Percentiles rank a stretch among this genome's conserved stretches.
Conservation (phyloP, 176 grass and related monocot species). For the Saccharum officinarum region DNA sequence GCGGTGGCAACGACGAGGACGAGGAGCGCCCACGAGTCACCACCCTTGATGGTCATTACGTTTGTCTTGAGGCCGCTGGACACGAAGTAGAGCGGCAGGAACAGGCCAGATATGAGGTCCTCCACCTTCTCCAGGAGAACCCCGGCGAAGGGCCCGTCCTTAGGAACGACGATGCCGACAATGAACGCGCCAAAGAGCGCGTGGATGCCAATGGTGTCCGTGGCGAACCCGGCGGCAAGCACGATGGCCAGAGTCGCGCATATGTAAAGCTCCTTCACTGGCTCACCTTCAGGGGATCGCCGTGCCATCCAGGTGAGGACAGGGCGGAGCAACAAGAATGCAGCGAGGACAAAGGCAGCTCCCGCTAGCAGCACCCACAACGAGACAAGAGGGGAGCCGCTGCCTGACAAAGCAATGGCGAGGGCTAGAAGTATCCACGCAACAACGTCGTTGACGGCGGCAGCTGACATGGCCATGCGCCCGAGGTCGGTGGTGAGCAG, state of each 20-base stretch:
- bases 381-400: constrained; percentile 47
- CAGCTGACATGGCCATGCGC: constrained; percentile 70
- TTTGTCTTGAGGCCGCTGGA: constrained; percentile 78
- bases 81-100: constrained; percentile 78
- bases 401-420: constrained; percentile 55
- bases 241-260: constrained; percentile 56
- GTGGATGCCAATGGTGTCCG: constrained; percentile 75
- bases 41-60: constrained; percentile 57
- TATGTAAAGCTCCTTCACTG: constrained; percentile 56
- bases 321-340: constrained; percentile 41
- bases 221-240: constrained; percentile 58
- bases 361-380: constrained; percentile 58
- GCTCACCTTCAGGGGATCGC: constrained; percentile 52
- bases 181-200: constrained; percentile 73
- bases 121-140: constrained; percentile 75
- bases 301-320: constrained; percentile 51
- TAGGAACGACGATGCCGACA: constrained; percentile 61
- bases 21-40: constrained; percentile 59
- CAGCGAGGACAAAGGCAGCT: constrained; percentile 27
- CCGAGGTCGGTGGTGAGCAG: constrained; percentile 68
- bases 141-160: constrained; percentile 63
- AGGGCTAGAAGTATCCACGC: constrained; percentile 72
- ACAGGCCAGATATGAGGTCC: constrained; percentile 64
- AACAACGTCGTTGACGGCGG: constrained; percentile 59
- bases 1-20: constrained; percentile 60